A percentile compares a stretch with the other conserved stretches of the same genome.
Conservation (phyloP, 352 stramenopile genomes). For the Globisporangium viniferum region DNA sequence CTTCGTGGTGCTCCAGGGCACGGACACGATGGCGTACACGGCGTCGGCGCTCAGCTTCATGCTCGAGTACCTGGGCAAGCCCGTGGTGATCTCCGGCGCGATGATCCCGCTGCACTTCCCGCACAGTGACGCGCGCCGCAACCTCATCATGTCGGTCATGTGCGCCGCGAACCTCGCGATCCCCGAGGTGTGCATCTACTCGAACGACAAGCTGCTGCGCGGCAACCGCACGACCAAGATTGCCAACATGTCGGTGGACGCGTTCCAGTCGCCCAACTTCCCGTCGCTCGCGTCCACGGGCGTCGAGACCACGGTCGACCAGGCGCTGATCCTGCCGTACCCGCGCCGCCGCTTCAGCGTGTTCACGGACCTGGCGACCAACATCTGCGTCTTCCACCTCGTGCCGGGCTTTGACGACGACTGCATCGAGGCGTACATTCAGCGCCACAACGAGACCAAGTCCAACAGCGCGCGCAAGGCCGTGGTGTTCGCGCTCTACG, state of each 20-base stretch:
- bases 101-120: slow-evolving; percentile 96
- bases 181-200: slow-evolving; percentile 93
- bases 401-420: slow-evolving; percentile 87
- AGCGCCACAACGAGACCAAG: slow-evolving; percentile 49
- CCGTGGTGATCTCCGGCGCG: slow-evolving; percentile 93
- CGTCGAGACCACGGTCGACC: slow-evolving; percentile 90
- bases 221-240: slow-evolving; percentile 96
- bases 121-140: slow-evolving; percentile 95
- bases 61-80: slow-evolving; percentile 96
- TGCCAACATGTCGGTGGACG: slow-evolving; percentile 91
- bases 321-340: slow-evolving; percentile 88
- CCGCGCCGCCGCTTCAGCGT: slow-evolving; percentile 85
- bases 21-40: slow-evolving; percentile 98
- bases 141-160: slow-evolving; percentile 95
- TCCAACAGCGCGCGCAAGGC: slow-evolving; percentile 33
- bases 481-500: slow-evolving; percentile 94
- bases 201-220: slow-evolving; percentile 93
- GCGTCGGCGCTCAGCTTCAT: slow-evolving; percentile 96
- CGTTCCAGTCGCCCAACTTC: slow-evolving; percentile 97
- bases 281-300: slow-evolving; percentile 91
- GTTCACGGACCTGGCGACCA: slow-evolving; percentile 90
- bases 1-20: slow-evolving; percentile 97
- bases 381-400: slow-evolving; percentile 91
- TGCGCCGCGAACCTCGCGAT: slow-evolving; percentile 75
- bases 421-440: slow-evolving; percentile 81